phyloP scores from a whole-genome alignment of 345 rosid species.

The Gossypium turneri region DNA sequence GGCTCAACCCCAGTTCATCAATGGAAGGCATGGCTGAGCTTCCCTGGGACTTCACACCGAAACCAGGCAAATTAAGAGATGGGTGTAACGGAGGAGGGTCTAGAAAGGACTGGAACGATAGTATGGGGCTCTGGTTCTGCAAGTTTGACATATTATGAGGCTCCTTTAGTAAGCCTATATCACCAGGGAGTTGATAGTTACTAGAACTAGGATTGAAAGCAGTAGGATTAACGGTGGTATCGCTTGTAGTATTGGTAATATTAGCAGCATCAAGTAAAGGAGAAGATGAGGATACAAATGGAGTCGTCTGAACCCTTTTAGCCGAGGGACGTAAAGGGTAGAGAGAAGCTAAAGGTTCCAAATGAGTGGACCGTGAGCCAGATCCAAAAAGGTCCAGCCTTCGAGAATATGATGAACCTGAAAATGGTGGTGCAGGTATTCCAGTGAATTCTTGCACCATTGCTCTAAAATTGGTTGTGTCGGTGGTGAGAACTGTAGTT shows the following conservation, averaged over 20 bases:
- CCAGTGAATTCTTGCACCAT: conserved; percentile 99
- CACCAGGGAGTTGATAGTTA: conserved; percentile 35
- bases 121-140: conserved; percentile 27
- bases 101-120: conserved; percentile 35
- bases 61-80: conserved; percentile 17
- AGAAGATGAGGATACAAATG: conserved; percentile 28
- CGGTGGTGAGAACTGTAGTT: conserved; percentile 85
- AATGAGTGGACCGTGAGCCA: conserved; percentile 34
- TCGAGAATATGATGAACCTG: conserved; percentile 52
- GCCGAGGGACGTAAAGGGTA: conserved; percentile 53
- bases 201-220: conserved; percentile 27
- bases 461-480: conserved; percentile 82
- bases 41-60: conserved; percentile 26
- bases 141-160: conserved; percentile 26
- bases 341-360: conserved; percentile 36
- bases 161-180: conserved; percentile 31
- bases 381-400: conserved; percentile 65
- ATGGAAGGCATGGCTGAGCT: conserved; percentile 25
- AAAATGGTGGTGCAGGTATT: conserved; percentile 74
- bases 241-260: conserved; percentile 13
- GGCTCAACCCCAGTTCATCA: conserved; percentile 37
- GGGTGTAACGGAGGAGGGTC: conserved; percentile 27
- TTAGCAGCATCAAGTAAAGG: conserved; percentile 17
- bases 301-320: conserved; percentile 44
- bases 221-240: conserved; percentile 12